phyloP scores from a whole-genome alignment of 2,329 filamentous ascomycete species.

The Sporothrix schenckii region DNA sequence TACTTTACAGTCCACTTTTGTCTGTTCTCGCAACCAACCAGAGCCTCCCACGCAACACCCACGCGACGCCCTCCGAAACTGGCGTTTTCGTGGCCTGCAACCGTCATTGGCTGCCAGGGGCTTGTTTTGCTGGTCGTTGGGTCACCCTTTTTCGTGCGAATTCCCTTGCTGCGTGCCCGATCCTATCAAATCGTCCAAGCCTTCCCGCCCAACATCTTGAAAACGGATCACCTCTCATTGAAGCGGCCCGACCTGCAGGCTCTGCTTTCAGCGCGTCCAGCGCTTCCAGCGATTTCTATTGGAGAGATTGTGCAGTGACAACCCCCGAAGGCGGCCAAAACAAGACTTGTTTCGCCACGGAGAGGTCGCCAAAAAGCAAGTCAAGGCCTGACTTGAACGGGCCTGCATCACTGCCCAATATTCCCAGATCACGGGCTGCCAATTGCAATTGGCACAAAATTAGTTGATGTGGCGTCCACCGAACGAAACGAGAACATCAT shows the following conservation, averaged over 20 bases:
- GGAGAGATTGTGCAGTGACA: conserved; percentile 5
- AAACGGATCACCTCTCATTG: conserved; percentile 18
- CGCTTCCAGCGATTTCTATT: neutral
- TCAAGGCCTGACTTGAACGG: conserved; percentile 19
- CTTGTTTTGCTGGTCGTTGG: conserved; percentile 15
- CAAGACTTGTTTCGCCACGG: conserved; percentile 27
- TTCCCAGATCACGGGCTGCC: neutral
- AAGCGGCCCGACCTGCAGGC: neutral
- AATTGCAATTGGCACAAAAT: conserved; percentile 18
- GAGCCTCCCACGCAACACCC: conserved; percentile 25
- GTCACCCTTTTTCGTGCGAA: conserved; percentile 5
- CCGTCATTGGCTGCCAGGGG: conserved; percentile 18
- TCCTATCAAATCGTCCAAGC: neutral
- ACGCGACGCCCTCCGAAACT: conserved; percentile 12
- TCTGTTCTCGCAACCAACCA: conserved; percentile 29
- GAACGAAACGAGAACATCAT: neutral
- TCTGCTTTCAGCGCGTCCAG: too few relatives aligned
- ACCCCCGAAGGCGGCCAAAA: neutral
- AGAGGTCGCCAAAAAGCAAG: neutral
- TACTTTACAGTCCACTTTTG: neutral
- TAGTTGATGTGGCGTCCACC: neutral
- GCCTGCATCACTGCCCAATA: conserved; percentile 32
- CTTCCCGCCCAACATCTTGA: neutral
- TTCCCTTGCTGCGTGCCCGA: neutral
- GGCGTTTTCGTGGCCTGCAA: conserved; percentile 23